Conservation (phyloP, 169 alveolate species). For the Theileria annulata region DNA sequence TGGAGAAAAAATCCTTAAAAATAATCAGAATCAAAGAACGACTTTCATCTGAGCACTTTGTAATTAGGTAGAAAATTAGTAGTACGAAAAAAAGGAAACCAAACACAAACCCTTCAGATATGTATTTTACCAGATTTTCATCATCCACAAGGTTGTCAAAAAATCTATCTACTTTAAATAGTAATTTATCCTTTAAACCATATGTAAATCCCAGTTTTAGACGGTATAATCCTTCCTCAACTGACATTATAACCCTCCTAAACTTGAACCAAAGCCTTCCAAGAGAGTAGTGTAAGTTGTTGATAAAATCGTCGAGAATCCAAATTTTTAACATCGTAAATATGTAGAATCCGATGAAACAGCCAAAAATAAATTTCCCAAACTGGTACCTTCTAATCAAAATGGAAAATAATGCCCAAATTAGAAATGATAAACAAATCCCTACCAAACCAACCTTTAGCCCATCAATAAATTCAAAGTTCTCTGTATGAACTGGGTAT, state of each 20-base stretch:
- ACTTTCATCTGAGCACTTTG: constrained; percentile 14
- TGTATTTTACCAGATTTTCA: background rate
- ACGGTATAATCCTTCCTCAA: background rate
- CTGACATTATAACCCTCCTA: background rate
- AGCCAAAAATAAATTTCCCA: background rate
- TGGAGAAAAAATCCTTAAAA: constrained; percentile 14
- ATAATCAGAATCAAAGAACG: constrained; percentile 9
- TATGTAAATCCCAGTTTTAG: background rate
- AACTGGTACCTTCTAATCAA: background rate
- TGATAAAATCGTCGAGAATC: background rate
- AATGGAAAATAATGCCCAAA: background rate
- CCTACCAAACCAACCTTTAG: background rate
- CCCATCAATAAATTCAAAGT: background rate
- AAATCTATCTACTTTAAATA: background rate
- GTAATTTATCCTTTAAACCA: background rate
- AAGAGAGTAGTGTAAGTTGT: background rate
- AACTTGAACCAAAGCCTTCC: background rate
- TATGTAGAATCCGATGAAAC: background rate
- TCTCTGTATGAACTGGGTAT: background rate
- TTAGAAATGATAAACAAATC: background rate
- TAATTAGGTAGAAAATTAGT: constrained; percentile 4
- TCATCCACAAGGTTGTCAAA: background rate
- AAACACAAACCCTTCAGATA: constrained; percentile 2
- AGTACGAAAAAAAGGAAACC: constrained; percentile 5
- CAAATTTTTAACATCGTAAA: background rate